Percentiles rank a stretch among this genome's conserved stretches.
These are phyloP conservation scores for Claviceps purpurea DNA, from an alignment of 2,329 filamentous ascomycete genomes.

Conservation along the genomic window DNA sequence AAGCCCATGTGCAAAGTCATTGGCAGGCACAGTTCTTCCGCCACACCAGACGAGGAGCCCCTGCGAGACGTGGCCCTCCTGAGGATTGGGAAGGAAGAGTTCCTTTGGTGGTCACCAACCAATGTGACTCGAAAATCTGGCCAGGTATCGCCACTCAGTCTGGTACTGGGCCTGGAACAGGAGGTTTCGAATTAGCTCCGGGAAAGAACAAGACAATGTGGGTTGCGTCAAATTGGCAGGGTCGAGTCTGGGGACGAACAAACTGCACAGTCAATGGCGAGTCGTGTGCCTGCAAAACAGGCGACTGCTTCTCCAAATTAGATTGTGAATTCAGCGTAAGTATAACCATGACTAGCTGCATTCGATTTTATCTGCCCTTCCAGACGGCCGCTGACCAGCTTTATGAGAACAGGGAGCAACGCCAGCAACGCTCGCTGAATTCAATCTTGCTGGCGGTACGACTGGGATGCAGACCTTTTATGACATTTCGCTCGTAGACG, in stretches of 20 bases:
- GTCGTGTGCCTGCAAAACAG: constrained; percentile 57
- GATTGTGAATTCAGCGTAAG: constrained; percentile 57
- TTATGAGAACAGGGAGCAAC: constrained; percentile 43
- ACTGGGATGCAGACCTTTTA: constrained; percentile 57
- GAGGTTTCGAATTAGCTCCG: constrained; percentile 53
- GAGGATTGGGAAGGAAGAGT: constrained; percentile 26
- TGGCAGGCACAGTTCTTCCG: constrained; percentile 17
- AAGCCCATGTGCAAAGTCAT: constrained; percentile 8
- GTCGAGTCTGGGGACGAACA: constrained; percentile 69
- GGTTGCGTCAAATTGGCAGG: constrained; percentile 65
- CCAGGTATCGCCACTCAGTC: constrained; percentile 63
- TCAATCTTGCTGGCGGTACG: constrained; percentile 57
- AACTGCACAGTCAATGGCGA: constrained; percentile 65
- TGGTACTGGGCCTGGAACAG: constrained; percentile 51
- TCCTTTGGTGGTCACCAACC: constrained; percentile 58
- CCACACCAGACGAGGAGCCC: constrained; percentile 12
- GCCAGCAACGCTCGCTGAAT: constrained; percentile 68
- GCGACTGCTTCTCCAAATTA: constrained; percentile 60
- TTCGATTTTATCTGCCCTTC: background rate
- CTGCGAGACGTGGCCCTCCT: constrained; percentile 18
- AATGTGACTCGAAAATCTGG: constrained; percentile 59
- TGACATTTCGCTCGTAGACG: constrained; percentile 74
- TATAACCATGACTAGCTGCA: background rate
- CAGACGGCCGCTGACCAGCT: background rate
- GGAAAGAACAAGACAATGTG: constrained; percentile 46